A percentile compares a stretch with the other conserved stretches of the same genome.
These are phyloP conservation scores for Hyaloperonospora brassicae DNA, from an alignment of 352 stramenopile species.

Conservation along the genomic window DNA sequence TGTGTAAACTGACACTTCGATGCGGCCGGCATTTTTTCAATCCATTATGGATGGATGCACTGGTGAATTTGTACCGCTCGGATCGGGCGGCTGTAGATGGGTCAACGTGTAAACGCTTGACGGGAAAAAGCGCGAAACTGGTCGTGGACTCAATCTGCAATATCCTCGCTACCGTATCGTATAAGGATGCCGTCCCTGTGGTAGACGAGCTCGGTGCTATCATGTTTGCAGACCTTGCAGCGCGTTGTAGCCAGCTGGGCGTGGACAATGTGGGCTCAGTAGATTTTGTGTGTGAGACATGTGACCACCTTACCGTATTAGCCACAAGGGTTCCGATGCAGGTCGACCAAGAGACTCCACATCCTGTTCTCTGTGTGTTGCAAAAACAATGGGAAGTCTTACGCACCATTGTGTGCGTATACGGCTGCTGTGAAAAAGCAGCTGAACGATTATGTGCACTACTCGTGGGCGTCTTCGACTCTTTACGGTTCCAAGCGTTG, in stretches of 20 bases:
- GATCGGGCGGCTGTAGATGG: constrained; percentile 25
- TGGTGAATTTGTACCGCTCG: constrained; percentile 51
- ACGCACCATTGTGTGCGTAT: constrained; percentile 44
- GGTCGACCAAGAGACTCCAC: constrained; percentile 50
- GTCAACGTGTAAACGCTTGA: constrained; percentile 21
- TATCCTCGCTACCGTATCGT: constrained; percentile 52
- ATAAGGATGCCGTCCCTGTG: constrained; percentile 52
- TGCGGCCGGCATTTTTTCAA: constrained; percentile 65
- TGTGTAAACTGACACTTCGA: constrained; percentile 58
- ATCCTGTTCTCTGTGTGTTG: constrained; percentile 49
- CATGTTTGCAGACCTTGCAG: constrained; percentile 58
- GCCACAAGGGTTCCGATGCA: constrained; percentile 47
- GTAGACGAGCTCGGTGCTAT: constrained; percentile 53
- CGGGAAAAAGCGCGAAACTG: constrained; percentile 40
- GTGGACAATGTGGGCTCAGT: constrained; percentile 39
- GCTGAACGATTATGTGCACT: constrained; percentile 47
- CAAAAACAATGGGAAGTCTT: constrained; percentile 53
- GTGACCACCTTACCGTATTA: constrained; percentile 53
- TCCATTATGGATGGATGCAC: constrained; percentile 56
- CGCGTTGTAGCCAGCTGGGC: constrained; percentile 36
- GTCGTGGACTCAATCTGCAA: constrained; percentile 68
- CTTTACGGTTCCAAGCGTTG: constrained; percentile 50
- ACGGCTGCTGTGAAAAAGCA: constrained; percentile 47
- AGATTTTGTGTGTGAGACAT: constrained; percentile 51
- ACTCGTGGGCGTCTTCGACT: constrained; percentile 52